Percentiles rank a stretch among this genome's conserved stretches.
Conservation (phyloP, 1,139 yeast species). For the Nakaseomyces nivariensis region DNA sequence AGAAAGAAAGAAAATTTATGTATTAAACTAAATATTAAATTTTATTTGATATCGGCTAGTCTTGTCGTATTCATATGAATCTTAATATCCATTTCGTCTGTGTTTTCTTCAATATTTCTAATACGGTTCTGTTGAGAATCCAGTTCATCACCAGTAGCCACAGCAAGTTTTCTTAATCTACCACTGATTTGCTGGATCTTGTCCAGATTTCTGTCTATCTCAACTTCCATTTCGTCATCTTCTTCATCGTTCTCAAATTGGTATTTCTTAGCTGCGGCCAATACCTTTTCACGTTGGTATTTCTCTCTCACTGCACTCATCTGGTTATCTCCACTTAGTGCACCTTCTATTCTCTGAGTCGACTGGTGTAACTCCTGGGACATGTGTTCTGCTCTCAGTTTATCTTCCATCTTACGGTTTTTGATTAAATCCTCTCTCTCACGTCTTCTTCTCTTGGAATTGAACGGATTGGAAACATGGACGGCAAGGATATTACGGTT, state of each 20-base stretch:
- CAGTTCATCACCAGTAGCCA: conserved; percentile 45
- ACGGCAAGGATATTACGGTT: conserved; percentile 80
- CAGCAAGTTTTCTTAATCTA: conserved; percentile 42
- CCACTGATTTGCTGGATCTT: conserved; percentile 40
- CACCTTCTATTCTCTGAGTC: conserved; percentile 40
- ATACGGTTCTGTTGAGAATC: conserved; percentile 44
- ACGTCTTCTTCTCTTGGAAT: conserved; percentile 64
- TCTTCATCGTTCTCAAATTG: conserved; percentile 53
- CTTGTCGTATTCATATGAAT: conserved; percentile 40
- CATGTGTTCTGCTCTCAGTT: conserved; percentile 35
- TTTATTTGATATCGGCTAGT: conserved; percentile 25
- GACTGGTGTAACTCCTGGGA: conserved; percentile 37
- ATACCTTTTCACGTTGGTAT: conserved; percentile 30
- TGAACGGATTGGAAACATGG: conserved; percentile 77
- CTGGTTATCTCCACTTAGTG: conserved; percentile 27
- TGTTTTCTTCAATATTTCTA: conserved; percentile 41
- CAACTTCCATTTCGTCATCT: conserved; percentile 52
- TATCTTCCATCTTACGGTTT: conserved; percentile 55
- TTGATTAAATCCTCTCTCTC: conserved; percentile 68
- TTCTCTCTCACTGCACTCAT: conserved; percentile 28
- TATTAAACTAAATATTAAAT: too few species aligned
- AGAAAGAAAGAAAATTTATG: neutral
- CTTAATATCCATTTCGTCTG: conserved; percentile 44
- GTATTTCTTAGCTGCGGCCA: conserved; percentile 36
- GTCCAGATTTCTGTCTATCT: conserved; percentile 45